These are phyloP conservation scores for Fusarium marasasianum DNA, from an alignment of 2,329 filamentous ascomycete species.

Conservation along the genomic window DNA sequence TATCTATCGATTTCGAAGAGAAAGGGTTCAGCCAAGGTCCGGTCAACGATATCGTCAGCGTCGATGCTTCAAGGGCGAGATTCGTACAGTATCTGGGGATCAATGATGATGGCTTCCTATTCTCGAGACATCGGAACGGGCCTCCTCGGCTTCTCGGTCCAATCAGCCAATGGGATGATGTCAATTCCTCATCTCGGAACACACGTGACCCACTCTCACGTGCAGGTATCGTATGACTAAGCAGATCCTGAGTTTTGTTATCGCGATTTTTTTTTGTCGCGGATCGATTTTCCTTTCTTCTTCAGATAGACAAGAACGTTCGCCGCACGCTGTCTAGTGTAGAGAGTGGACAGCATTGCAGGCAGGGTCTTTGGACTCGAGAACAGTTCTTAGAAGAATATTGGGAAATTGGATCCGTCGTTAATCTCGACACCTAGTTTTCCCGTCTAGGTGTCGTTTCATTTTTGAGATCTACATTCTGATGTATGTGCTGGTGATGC, in stretches of 20 bases:
- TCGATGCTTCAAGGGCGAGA: constrained; percentile 27
- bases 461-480: constrained; percentile 67
- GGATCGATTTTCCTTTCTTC: constrained; percentile 48
- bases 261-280: not conserved
- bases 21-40: constrained; percentile 23
- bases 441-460: constrained; percentile 64
- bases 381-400: constrained; percentile 57
- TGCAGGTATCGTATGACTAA: constrained; percentile 12
- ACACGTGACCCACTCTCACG: constrained; percentile 42
- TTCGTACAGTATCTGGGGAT: constrained; percentile 2
- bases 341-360: constrained; percentile 43
- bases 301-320: constrained; percentile 63
- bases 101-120: constrained; percentile 39
- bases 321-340: constrained; percentile 48
- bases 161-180: constrained; percentile 51
- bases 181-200: constrained; percentile 50
- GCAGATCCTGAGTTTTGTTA: not conserved
- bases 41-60: constrained; percentile 34
- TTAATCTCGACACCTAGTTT: constrained; percentile 65
- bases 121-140: constrained; percentile 38
- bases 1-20: constrained; percentile 2
- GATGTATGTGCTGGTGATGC: not conserved
- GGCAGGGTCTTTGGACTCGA: constrained; percentile 50
- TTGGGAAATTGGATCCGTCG: constrained; percentile 58
- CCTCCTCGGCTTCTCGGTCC: constrained; percentile 56